phyloP scores from a whole-genome alignment of 495 filamentous ascomycete species.

The Talaromyces adpressus region DNA sequence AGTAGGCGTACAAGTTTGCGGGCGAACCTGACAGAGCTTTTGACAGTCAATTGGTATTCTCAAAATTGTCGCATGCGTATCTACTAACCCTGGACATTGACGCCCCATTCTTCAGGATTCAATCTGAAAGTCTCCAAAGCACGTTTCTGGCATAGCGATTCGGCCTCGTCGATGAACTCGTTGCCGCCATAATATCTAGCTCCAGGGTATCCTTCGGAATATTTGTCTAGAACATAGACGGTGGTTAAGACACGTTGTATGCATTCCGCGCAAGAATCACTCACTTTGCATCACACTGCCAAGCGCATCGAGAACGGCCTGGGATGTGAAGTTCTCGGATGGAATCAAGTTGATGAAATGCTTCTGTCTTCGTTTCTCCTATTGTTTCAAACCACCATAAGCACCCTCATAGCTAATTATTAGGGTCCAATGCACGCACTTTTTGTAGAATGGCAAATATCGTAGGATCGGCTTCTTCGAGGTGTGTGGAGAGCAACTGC shows the following conservation, averaged over 20 bases:
- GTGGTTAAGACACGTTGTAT: not conserved
- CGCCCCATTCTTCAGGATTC: conserved; percentile 86
- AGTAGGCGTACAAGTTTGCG: conserved; percentile 97
- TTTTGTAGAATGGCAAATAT: conserved; percentile 85
- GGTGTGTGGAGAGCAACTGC: conserved; percentile 70
- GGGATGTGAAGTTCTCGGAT: conserved; percentile 98
- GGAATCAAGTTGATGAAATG: conserved; percentile 98
- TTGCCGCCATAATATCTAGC: conserved; percentile 99
- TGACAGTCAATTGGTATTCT: not conserved
- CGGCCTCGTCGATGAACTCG: conserved; percentile 95
- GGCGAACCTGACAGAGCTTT: conserved; percentile 45
- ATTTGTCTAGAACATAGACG: conserved; percentile 57
- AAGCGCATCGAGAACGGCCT: conserved; percentile 91
- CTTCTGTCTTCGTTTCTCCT: conserved; percentile 91
- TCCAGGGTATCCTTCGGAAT: conserved; percentile 97
- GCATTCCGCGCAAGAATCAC: conserved; percentile 16
- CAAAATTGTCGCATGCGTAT: conserved; percentile 20
- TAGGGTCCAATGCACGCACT: conserved; percentile 40
- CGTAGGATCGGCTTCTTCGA: conserved; percentile 79
- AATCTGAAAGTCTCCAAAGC: conserved; percentile 89
- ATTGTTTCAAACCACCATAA: conserved; percentile 42
- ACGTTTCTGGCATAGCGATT: conserved; percentile 92
- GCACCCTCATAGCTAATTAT: not conserved
- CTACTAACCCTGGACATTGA: conserved; percentile 96
- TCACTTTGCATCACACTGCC: conserved; percentile 97